Evolutionary conservation across 768 basidiomycete species (phyloP).

Genomic region (Sporobolomyces pararoseus): DNA sequence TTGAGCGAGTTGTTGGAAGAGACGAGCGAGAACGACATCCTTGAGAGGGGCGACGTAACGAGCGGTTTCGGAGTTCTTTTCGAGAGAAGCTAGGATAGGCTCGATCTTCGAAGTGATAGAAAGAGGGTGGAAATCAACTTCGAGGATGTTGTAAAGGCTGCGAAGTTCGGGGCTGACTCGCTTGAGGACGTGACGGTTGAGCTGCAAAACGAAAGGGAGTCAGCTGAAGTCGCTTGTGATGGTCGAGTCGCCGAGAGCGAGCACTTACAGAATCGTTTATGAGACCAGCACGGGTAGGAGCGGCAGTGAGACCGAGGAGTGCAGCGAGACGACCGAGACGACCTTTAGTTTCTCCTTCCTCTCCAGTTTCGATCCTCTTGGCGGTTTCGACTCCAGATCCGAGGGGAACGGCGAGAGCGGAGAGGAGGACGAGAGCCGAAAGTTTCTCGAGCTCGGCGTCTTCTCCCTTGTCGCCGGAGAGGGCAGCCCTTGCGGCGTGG

Average conservation of each 20-base stretch:
- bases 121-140: constrained; percentile 88
- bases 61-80: constrained; percentile 51
- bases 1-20: constrained; percentile 84
- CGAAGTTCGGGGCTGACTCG: constrained; percentile 69
- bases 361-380: constrained; percentile 40
- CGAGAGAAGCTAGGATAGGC: constrained; percentile 67
- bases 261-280: constrained; percentile 76
- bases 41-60: constrained; percentile 85
- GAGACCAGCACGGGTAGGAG: constrained; percentile 80
- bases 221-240: neutral
- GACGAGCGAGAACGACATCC: constrained; percentile 82
- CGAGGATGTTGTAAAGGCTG: constrained; percentile 78
- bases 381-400: constrained; percentile 52
- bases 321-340: constrained; percentile 76
- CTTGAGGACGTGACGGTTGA: constrained; percentile 75
- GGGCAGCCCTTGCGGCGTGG: constrained; percentile 50
- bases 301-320: constrained; percentile 73
- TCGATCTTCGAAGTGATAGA: constrained; percentile 73
- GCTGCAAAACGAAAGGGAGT: constrained; percentile 53
- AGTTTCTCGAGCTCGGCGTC: constrained; percentile 75
- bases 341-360: constrained; percentile 58
- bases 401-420: constrained; percentile 88
- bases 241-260: neutral
- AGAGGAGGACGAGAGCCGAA: constrained; percentile 85
- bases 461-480: constrained; percentile 62